Base-by-base conservation (phyloP, 23 red algal genomes). In the Agarophyton chilense region DNA sequence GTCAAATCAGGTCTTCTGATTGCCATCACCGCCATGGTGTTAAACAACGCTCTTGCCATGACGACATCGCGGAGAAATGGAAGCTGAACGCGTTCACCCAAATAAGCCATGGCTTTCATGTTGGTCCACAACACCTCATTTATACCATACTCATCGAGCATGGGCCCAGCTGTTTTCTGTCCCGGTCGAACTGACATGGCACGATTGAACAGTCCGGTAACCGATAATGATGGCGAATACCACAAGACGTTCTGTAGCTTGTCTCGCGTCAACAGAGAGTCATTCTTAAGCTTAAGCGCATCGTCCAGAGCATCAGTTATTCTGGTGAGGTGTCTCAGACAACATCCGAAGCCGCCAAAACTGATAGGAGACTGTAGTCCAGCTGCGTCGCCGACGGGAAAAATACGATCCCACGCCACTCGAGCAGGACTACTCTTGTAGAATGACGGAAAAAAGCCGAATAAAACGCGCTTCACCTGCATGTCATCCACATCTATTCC, bases 321-420 rank as follows among this genome's bases (percentile, higher is more conserved):
- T 38, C 92, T 45, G 2, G 66, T 51, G 5, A 98, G 78, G 50
- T 98, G 96, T 55, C 96, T 83, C 83, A 95, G 53, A 54, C 94
- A 80, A 22, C 92, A 93, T 24, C 96, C 96, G 71, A 98, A 98
- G 1, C 96, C 96, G 0, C 96, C 96, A 84, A 98, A 98, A 38
- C 91, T 94, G 8, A 98, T 79, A 22, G 96, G 96, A 14, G 92
- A 95, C 40, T 98, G 96, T 46, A 95, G 47, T 42, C 96, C 96
- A 10, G 75, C 83, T 19, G 90, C 86, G 51, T 98, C 96, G 49
- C 96, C 96, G 1, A 95, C 88, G 40, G 74, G 70, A n/a, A 98
- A 24, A 7, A 95, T 61, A 12, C 88, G 74, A 64, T 95, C 81
- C 49, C 81, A 98, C 17, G 45, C 38, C 2, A 93, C 44, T 29